Conservation (phyloP, 2,329 filamentous ascomycete species). For the Malbranchea zuffiana region DNA sequence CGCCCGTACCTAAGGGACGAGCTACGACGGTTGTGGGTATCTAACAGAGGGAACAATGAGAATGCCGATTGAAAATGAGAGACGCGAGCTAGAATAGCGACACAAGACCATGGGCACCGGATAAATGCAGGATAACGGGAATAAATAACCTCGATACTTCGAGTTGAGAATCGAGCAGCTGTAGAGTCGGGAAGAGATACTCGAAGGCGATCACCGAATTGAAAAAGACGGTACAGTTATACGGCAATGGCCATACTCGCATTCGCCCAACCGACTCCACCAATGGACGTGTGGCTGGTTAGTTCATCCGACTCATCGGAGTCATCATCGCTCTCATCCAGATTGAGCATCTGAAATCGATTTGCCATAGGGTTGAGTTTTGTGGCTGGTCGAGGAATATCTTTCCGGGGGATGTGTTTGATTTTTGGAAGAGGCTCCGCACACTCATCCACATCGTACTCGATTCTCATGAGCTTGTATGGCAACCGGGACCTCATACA, state of each 20-base stretch:
- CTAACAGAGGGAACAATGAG: too few species aligned
- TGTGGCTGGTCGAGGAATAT: constrained; percentile 27
- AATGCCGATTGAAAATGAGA: too few species aligned
- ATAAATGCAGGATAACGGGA: too few species aligned
- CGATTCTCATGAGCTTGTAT: constrained; percentile 61
- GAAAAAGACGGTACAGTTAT: too few species aligned
- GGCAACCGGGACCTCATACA: constrained; percentile 60
- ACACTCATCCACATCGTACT: constrained; percentile 65
- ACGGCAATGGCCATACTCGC: constrained; percentile 13
- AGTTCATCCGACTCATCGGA: constrained; percentile 21
- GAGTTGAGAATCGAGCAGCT: too few species aligned
- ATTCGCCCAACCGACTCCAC: constrained; percentile 14
- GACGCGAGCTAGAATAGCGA: too few species aligned
- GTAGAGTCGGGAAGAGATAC: too few species aligned
- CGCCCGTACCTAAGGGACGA: too few species aligned
- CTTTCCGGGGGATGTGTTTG: constrained; percentile 23
- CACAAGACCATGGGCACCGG: too few species aligned
- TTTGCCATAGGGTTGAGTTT: constrained; percentile 40
- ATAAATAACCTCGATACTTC: too few species aligned
- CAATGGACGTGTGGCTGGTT: constrained; percentile 12
- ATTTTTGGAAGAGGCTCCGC: constrained; percentile 43
- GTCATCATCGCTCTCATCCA: constrained; percentile 38
- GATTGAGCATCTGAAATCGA: constrained; percentile 50
- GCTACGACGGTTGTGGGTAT: too few species aligned
- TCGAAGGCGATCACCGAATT: too few species aligned